These are phyloP conservation scores for Acer campestre DNA, from an alignment of 345 rosid genomes.

Conservation along the genomic window DNA sequence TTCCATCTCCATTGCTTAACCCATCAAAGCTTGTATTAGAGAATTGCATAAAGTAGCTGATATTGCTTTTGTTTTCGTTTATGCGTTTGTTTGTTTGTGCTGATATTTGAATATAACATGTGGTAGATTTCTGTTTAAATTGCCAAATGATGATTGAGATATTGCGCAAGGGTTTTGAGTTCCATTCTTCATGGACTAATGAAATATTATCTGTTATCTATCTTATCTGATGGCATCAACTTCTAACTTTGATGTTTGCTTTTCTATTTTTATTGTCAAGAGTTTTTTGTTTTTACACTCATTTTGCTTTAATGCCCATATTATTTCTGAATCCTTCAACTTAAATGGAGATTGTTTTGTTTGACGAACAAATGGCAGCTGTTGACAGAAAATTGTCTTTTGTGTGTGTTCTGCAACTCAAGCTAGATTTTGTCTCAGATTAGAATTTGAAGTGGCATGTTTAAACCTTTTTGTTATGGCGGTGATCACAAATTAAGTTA, in stretches of 20 bases:
- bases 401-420: background rate
- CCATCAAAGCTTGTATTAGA: no score
- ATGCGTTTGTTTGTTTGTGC: no score
- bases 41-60: no score
- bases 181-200: constrained; percentile 22
- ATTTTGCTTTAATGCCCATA: background rate
- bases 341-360: background rate
- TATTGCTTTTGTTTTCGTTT: no score
- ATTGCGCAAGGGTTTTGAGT: constrained; percentile 34
- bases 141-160: constrained; percentile 31
- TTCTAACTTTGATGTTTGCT: background rate
- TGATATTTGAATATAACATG: no score
- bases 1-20: no score
- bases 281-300: background rate
- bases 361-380: background rate
- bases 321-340: background rate
- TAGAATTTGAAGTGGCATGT: background rate
- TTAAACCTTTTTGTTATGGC: background rate
- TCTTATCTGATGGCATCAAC: constrained; percentile 23
- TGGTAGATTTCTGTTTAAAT: background rate
- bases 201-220: background rate
- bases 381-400: background rate
- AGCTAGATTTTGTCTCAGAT: background rate
- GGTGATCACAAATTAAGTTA: background rate
- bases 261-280: background rate